These are phyloP conservation scores for Epichloe gansuensis DNA, from an alignment of 2,329 filamentous ascomycete genomes.

Conservation along the genomic window DNA sequence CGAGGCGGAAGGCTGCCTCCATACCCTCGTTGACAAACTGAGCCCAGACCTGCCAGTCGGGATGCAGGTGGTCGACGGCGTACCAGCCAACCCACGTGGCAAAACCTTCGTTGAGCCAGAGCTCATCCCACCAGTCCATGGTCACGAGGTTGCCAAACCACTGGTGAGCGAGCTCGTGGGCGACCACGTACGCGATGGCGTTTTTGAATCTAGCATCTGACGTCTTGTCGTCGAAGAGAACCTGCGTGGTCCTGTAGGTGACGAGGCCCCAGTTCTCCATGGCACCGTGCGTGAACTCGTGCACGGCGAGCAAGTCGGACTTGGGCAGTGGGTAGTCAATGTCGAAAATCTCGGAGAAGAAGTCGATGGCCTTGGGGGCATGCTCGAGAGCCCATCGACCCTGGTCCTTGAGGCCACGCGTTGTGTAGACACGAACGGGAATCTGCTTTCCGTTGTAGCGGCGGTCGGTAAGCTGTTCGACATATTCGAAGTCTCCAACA, in stretches of 20 bases:
- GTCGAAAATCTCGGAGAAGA: constrained; percentile 88
- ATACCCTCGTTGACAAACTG: constrained; percentile 94
- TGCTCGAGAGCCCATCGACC: constrained; percentile 81
- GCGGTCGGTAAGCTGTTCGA: constrained; percentile 80
- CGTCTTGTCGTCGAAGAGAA: constrained; percentile 88
- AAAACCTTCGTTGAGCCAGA: constrained; percentile 93
- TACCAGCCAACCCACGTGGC: constrained; percentile 98
- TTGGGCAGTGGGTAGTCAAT: constrained; percentile 92
- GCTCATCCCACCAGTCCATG: constrained; percentile 93
- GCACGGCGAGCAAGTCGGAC: constrained; percentile 78
- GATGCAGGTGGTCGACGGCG: constrained; percentile 80
- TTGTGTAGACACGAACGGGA: constrained; percentile 92
- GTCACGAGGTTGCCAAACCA: constrained; percentile 95
- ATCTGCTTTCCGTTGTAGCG: constrained; percentile 85
- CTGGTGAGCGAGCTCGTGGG: constrained; percentile 93
- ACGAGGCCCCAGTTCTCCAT: constrained; percentile 98
- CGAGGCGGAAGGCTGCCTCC: constrained; percentile 80
- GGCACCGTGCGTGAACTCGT: constrained; percentile 78
- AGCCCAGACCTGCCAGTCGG: constrained; percentile 95
- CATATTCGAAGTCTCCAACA: constrained; percentile 91
- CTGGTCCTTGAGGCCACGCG: constrained; percentile 84
- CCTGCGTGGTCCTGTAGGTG: constrained; percentile 87
- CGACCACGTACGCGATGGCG: constrained; percentile 88
- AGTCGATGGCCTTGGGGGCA: constrained; percentile 86
- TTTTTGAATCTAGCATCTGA: constrained; percentile 89